Base-by-base conservation (phyloP, 768 basidiomycete genomes). In the Flagelloscypha sp. region DNA sequence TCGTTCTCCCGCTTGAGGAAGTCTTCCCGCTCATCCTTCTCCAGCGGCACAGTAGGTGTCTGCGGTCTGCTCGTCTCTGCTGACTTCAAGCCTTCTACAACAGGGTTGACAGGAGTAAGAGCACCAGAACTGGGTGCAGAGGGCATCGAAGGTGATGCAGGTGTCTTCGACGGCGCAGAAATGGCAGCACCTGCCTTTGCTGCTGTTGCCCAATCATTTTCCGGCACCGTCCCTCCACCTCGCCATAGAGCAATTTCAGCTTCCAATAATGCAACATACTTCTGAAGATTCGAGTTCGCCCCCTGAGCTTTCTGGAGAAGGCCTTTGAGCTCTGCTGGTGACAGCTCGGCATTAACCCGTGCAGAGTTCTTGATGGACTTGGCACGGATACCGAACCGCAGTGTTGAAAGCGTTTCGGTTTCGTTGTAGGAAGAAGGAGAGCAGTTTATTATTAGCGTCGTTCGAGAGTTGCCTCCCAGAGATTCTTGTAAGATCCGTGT, bases 341-440 rank as follows among this genome's bases (percentile, higher is more conserved):
- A 88, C 34, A 99, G 74, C 58, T 99, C 95, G 35, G 92, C 90
- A 58, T 99, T 99, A 63, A 99, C 88, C 30, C 95, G 85, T 42
- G 95, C 95, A 42, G 86, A 88, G 61, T 99, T 99, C 86, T 98
- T 98, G 77, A 99, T 99, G n/a, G 88, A 87, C 62, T 99, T 99
- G n/a, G 95, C 94, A 45, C 95, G 88, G 56, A 98, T 98, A 68
- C 95, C 95, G 57, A 99, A 99, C 17, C 95, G 84, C n/a, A 99
- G 76, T 3, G 95, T 99, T 3, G 84, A 85, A 22, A 99, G 68
- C 1, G 95, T 99, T 59, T 99, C 95, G 2, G 87, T 68, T 57
- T 98, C 95, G 52, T 99, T 99, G 65, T 92, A 99, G 0, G 87
- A 80, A 1, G 90, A 93, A 12, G 95, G 95, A 12, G 95, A 99